phyloP scores from a whole-genome alignment of 306 rosid species.

The Delonix regia region DNA sequence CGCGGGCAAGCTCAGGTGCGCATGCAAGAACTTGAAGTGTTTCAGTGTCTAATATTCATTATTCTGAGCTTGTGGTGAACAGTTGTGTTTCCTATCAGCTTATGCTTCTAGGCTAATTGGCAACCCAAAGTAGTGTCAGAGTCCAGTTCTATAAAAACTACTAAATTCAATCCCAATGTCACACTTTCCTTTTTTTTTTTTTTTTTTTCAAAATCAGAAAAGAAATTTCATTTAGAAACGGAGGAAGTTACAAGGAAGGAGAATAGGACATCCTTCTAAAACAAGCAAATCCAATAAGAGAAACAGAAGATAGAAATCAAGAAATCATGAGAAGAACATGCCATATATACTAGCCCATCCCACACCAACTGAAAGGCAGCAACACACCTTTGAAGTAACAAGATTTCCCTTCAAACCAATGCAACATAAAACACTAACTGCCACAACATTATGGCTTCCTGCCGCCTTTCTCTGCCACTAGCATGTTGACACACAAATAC shows the following conservation, averaged over 20 bases:
- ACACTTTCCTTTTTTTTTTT: background rate
- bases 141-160: background rate
- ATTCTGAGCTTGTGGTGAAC: background rate
- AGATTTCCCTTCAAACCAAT: background rate
- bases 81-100: slow-evolving; percentile 9
- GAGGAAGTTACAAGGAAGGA: background rate
- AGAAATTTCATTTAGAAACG: background rate
- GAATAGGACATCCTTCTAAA: background rate
- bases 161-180: background rate
- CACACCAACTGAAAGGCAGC: too few relatives aligned
- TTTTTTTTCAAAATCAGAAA: too few relatives aligned
- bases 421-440: too few relatives aligned
- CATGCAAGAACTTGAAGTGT: background rate
- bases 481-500: background rate
- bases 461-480: background rate
- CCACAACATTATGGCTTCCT: too few relatives aligned
- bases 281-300: background rate
- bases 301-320: background rate
- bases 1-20: background rate
- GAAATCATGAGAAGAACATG: background rate
- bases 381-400: too few relatives aligned
- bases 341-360: too few relatives aligned
- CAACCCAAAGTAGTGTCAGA: background rate
- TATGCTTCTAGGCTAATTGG: slow-evolving; percentile 1
- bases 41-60: background rate